Evolutionary conservation across 441 rosid species (phyloP).

Genomic region (Metrosideros polymorpha): DNA sequence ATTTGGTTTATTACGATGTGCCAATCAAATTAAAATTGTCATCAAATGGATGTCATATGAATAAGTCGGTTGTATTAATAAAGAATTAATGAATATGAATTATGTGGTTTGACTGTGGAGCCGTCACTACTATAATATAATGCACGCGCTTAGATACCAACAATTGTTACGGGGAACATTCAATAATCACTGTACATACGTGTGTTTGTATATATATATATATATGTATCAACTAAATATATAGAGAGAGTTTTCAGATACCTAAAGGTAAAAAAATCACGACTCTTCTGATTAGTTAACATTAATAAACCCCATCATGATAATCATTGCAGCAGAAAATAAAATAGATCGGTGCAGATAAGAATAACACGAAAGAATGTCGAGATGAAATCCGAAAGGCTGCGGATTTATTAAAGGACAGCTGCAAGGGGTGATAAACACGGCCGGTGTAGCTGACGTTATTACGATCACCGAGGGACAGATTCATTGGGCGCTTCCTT

Average conservation of each 20-base stretch:
- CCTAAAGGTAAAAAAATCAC: not conserved
- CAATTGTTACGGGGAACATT: not conserved
- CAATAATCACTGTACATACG: too few relatives aligned
- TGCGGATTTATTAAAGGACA: too few relatives aligned
- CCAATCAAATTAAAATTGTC: not conserved
- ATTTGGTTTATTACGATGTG: not conserved
- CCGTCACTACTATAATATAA: not conserved
- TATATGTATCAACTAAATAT: not conserved
- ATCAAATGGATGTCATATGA: too few relatives aligned
- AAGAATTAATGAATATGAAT: too few relatives aligned
- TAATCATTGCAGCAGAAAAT: not conserved
- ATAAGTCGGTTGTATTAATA: not conserved
- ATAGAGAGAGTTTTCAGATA: too few relatives aligned
- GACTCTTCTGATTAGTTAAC: not conserved
- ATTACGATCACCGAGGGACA: too few relatives aligned
- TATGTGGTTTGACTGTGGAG: not conserved
- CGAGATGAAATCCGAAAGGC: not conserved
- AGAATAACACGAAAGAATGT: not conserved
- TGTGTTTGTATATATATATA: not conserved
- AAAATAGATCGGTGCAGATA: not conserved
- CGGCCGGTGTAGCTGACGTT: too few relatives aligned
- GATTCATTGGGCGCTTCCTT: too few relatives aligned
- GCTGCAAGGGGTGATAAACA: too few relatives aligned
- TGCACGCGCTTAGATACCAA: too few relatives aligned
- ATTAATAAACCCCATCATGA: not conserved